A percentile compares a stretch with the other conserved stretches of the same genome.
These are phyloP conservation scores for Pogostemon cablin DNA, from an alignment of 257 asterid genomes.

Conservation along the genomic window DNA sequence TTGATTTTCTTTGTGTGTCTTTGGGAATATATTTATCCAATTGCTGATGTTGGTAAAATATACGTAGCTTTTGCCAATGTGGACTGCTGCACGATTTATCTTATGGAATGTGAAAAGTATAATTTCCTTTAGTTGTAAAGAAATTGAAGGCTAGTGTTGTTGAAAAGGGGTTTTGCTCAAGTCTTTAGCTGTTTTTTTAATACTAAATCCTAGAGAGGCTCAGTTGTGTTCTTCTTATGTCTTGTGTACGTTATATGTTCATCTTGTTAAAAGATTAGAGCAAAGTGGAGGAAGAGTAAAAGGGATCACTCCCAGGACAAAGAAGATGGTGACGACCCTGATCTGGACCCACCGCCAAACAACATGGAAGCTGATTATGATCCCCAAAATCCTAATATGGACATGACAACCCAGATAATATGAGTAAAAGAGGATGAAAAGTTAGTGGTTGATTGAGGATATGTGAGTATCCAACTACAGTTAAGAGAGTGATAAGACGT, in stretches of 20 bases:
- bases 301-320: too few relatives aligned
- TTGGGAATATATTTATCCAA: not conserved
- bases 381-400: constrained; percentile 40
- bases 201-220: constrained; percentile 4
- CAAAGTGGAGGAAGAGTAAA: too few relatives aligned
- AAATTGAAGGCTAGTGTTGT: constrained; percentile 22
- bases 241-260: not conserved
- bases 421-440: constrained; percentile 61
- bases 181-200: constrained; percentile 10
- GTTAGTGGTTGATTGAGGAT: constrained; percentile 55
- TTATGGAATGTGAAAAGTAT: constrained; percentile 27
- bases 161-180: not conserved
- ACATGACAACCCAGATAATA: constrained; percentile 37
- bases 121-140: constrained; percentile 5
- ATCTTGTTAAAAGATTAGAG: too few relatives aligned
- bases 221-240: constrained; percentile 1
- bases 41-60: not conserved
- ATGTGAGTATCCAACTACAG: constrained; percentile 67
- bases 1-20: constrained; percentile 11
- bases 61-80: constrained; percentile 16
- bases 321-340: too few relatives aligned
- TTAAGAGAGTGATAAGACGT: constrained; percentile 65
- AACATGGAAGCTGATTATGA: constrained; percentile 52
- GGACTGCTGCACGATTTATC: constrained; percentile 15
- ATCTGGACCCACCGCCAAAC: constrained; percentile 46